Conservation (phyloP, 495 filamentous ascomycete genomes). For the Letharia columbiana region DNA sequence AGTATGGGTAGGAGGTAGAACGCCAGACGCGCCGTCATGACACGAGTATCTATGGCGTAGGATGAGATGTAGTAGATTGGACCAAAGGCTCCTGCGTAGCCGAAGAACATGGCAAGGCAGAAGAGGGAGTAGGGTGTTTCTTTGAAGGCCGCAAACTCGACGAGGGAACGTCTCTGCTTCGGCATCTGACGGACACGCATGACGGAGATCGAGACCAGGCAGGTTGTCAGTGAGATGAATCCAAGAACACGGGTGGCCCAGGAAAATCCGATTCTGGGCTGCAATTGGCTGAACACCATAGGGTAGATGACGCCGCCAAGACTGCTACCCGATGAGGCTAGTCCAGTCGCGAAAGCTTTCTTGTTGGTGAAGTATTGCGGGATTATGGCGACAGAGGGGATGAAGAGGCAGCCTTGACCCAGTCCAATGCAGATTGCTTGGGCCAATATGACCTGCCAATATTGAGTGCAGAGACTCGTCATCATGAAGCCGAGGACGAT, state of each 20-base stretch:
- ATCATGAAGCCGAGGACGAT: background rate
- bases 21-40: slow-evolving; percentile 29
- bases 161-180: slow-evolving; percentile 38
- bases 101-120: slow-evolving; percentile 39
- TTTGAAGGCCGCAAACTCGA: slow-evolving; percentile 40
- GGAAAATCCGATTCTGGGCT: background rate
- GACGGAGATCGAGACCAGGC: background rate
- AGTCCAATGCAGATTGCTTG: background rate
- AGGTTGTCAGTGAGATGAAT: too few species aligned
- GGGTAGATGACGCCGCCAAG: background rate
- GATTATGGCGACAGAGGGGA: background rate
- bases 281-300: background rate
- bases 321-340: too few species aligned
- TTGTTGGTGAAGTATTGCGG: background rate
- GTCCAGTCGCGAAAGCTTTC: too few species aligned
- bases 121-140: slow-evolving; percentile 36
- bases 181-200: background rate
- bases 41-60: slow-evolving; percentile 45
- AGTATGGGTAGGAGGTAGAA: background rate
- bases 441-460: background rate
- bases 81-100: slow-evolving; percentile 60
- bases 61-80: slow-evolving; percentile 61
- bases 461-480: background rate
- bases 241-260: background rate
- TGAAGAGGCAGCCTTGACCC: background rate